Base-by-base conservation (phyloP, 139 green algal genomes). In the Chlorella vulgaris region DNA sequence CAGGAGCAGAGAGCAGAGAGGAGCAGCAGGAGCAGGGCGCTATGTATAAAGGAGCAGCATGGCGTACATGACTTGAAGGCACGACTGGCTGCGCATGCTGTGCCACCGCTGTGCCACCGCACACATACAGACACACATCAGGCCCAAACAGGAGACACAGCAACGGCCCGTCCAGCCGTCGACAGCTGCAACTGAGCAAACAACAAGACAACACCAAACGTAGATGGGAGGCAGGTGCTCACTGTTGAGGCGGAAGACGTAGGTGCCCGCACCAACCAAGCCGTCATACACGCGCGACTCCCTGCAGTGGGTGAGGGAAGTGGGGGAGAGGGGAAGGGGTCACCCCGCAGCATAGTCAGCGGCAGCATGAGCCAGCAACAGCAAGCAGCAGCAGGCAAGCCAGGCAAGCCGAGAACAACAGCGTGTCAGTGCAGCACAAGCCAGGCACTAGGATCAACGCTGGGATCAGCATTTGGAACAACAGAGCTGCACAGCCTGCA, bases 201-300 rank as follows among this genome's bases (percentile, higher is more conserved):
- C n/a, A n/a, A n/a, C n/a, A n/a, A n/a, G n/a, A n/a, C n/a, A n/a
- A n/a, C n/a, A n/a, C n/a, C n/a, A n/a, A n/a, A n/a, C n/a, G n/a
- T n/a, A n/a, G n/a, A n/a, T n/a, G n/a, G n/a, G n/a, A n/a, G n/a
- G 13, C 60, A 68, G 7, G 5, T 74, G 55, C 26, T 81, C 50
- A 18, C 81, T 77, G 66, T 89, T 85, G 28, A 95, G 81, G 36
- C 77, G 51, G 84, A 98, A 98, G 38, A 98, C 91, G 76, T 97
- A 97, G 18, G 93, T 97, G 61, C 94, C 95, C 33, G 90, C 91
- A 3, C 95, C 95, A 61, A 98, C 91, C 63, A 94, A 60, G 47
- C 39, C 60, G 86, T 98, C 78, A 74, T 98, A 98, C 43, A 77
- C 38, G 0, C 69, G 66, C 40, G 65, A 29, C 84, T 96, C 92